A percentile compares a stretch with the other conserved stretches of the same genome.
Conservation (phyloP, 2,329 filamentous ascomycete species). For the Cladosporium sp. region DNA sequence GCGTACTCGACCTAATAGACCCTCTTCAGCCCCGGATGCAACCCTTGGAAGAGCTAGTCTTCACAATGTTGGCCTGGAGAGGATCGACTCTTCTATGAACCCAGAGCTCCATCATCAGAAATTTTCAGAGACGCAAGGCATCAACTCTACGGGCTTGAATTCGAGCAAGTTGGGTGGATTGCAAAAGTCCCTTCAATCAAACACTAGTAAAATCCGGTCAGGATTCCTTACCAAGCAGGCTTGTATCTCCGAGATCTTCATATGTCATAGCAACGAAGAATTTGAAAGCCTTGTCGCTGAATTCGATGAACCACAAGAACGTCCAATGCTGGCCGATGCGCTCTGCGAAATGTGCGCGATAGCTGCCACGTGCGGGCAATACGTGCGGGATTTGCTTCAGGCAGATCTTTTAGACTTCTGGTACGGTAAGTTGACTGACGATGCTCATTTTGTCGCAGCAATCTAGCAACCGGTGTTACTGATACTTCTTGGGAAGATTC, state of each 20-base stretch:
- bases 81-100: background rate
- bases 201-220: background rate
- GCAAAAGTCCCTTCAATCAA: background rate
- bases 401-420: background rate
- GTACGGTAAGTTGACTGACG: background rate
- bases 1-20: too few species aligned
- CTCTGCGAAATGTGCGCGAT: constrained; percentile 3
- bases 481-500: background rate
- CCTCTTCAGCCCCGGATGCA: too few species aligned
- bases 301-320: background rate
- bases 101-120: background rate
- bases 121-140: too few species aligned
- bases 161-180: background rate
- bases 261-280: background rate
- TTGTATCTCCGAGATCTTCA: constrained; percentile 5
- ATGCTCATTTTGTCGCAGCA: background rate
- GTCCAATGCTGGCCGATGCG: background rate
- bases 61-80: background rate
- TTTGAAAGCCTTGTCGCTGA: background rate
- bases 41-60: too few species aligned
- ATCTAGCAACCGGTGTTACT: background rate
- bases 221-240: background rate
- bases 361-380: background rate
- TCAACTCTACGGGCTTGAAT: too few species aligned
- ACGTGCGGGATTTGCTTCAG: background rate